These are phyloP conservation scores for Microbotryum scabiosae DNA, from an alignment of 1,284 basidiomycete species.

Conservation along the genomic window DNA sequence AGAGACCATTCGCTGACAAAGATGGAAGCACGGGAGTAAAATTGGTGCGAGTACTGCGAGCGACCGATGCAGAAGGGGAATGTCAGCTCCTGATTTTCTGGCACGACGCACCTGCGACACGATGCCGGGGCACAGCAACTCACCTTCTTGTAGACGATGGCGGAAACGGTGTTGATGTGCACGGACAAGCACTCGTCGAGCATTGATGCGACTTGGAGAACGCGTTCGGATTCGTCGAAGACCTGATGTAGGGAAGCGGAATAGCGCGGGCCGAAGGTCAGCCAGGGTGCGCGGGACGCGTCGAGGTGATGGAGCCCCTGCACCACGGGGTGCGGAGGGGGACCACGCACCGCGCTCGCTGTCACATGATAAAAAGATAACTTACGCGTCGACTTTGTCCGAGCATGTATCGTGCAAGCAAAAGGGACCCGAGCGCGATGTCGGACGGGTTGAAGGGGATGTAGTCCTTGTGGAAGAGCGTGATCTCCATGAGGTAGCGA, in stretches of 20 bases:
- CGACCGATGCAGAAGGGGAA: not conserved
- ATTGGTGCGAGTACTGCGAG: constrained; percentile 69
- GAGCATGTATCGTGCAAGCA: constrained; percentile 66
- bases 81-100: not conserved
- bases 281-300: not conserved
- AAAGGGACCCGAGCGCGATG: constrained; percentile 77
- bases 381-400: constrained; percentile 28
- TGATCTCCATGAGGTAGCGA: constrained; percentile 96
- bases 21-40: constrained; percentile 88
- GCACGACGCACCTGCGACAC: not conserved
- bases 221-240: constrained; percentile 63
- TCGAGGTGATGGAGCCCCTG: not conserved
- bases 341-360: not conserved
- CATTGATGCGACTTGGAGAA: constrained; percentile 56
- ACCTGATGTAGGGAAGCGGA: constrained; percentile 29
- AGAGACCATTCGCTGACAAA: constrained; percentile 83
- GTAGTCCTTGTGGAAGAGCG: constrained; percentile 93
- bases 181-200: constrained; percentile 78
- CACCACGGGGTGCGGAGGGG: not conserved
- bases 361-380: constrained; percentile 48
- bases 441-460: constrained; percentile 74
- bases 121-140: constrained; percentile 6
- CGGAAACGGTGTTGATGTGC: constrained; percentile 79
- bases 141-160: constrained; percentile 82
- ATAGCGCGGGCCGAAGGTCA: constrained; percentile 9